Conservation (phyloP, 306 rosid genomes). For the Trifolium repens region DNA sequence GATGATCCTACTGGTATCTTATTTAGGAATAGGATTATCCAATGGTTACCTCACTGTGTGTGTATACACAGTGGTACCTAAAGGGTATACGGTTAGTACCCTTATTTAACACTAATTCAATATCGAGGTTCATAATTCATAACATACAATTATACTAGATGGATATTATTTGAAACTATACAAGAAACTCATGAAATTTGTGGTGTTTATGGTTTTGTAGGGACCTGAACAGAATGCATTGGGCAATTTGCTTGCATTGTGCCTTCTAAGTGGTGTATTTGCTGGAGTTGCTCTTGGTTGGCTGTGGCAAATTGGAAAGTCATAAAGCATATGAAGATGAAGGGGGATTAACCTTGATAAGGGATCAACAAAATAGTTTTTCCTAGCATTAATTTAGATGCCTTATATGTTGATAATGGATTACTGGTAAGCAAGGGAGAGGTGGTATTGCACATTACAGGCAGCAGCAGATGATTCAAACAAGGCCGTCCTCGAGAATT, state of each 20-base stretch:
- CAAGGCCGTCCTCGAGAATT: too few relatives aligned
- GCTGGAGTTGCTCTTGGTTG: constrained; percentile 72
- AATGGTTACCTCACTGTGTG: constrained; percentile 82
- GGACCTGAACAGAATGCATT: constrained; percentile 1
- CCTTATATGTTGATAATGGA: too few relatives aligned
- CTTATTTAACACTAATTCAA: not conserved
- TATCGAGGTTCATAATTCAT: not conserved
- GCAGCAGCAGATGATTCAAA: too few relatives aligned
- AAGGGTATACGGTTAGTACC: constrained; percentile 62
- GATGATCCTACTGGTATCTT: constrained; percentile 74
- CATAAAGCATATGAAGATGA: not conserved
- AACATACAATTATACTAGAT: not conserved
- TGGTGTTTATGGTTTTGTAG: constrained; percentile 3
- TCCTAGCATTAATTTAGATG: too few relatives aligned
- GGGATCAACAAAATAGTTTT: too few relatives aligned
- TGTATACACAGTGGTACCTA: constrained; percentile 69
- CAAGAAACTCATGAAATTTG: not conserved
- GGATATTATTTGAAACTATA: not conserved
- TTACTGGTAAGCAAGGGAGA: too few relatives aligned
- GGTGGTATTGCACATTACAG: too few relatives aligned
- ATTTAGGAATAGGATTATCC: constrained; percentile 70
- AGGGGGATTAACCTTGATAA: too few relatives aligned
- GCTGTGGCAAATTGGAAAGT: constrained; percentile 81
- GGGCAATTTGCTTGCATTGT: constrained; percentile 2
- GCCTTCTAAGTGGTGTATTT: constrained; percentile 53